A percentile compares a stretch with the other conserved stretches of the same genome.
phyloP scores from a whole-genome alignment of 2,329 filamentous ascomycete genomes.

The Fusarium concolor region DNA sequence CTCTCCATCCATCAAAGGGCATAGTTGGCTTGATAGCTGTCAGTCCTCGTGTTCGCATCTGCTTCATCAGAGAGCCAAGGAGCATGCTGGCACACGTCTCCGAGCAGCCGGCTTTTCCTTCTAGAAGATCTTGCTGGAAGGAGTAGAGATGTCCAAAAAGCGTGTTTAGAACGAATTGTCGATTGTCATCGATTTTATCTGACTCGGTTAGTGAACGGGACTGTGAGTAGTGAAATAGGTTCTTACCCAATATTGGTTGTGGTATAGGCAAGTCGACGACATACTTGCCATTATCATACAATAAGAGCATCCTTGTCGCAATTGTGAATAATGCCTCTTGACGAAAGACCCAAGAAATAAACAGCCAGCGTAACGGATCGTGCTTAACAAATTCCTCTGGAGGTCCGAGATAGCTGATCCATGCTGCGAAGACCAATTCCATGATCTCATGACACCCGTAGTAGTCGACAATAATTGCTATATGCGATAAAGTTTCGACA shows the following conservation, averaged over 20 bases:
- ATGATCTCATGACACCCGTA: slow-evolving; percentile 46
- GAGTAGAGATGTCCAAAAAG: slow-evolving; percentile 21
- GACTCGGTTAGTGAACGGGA: fast-evolving
- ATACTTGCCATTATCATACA: slow-evolving; percentile 16
- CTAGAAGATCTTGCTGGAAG: slow-evolving; percentile 21
- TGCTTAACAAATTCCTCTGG: slow-evolving; percentile 4
- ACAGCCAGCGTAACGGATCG: slow-evolving; percentile 16
- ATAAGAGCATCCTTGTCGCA: neutral
- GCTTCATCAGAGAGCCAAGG: slow-evolving; percentile 18
- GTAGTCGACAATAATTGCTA: slow-evolving; percentile 49
- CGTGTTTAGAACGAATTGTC: slow-evolving; percentile 14
- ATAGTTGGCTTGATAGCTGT: neutral
- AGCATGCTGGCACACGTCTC: slow-evolving; percentile 26
- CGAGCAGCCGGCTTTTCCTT: slow-evolving; percentile 19
- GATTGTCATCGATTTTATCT: slow-evolving; percentile 23
- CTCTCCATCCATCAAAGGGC: slow-evolving; percentile 27
- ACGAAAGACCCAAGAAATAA: slow-evolving; percentile 25
- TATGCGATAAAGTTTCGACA: slow-evolving; percentile 43
- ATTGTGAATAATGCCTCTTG: slow-evolving; percentile 3
- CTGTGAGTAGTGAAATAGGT: fast-evolving
- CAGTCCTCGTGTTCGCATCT: slow-evolving; percentile 3
- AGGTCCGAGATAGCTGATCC: slow-evolving; percentile 10
- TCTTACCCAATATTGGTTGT: slow-evolving; percentile 22
- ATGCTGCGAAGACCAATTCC: slow-evolving; percentile 27
- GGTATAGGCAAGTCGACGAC: slow-evolving; percentile 21